Evolutionary conservation across 805 yeast genomes (phyloP), one percentile per base, ranked within the genome.

Genomic region (Monosporozyma aerobia): DNA sequence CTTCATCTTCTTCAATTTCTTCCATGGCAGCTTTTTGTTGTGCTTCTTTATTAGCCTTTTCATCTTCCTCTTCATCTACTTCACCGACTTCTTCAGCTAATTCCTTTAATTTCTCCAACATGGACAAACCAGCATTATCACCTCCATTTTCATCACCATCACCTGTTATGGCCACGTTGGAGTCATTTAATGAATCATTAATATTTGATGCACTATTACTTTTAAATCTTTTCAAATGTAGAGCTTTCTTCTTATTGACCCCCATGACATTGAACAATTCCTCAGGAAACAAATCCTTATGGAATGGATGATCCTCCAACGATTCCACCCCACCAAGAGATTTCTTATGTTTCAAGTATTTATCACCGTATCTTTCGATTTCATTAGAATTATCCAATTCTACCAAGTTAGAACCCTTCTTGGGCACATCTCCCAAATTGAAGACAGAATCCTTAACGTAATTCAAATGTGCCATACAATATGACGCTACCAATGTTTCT

Each of bases 341-440:
- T 61, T 78, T 81, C 52, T 87, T 77, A 59, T 80, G 81, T 64
- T 84, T 84, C 57, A 83, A 73, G 68, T 87, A 90, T 64, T 75
- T 76, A 67, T 90, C 97, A 2, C 95, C 81, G 64, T 88, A 88
- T 60, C 97, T 76, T 63, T 83, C 80, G 44, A 90, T 77, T 1
- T 92, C 90, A 33, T 30, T n/a, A 8, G 50, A 22, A 8, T 45
- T 51, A 64, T 87, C 96, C 51, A 75, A 74, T 2, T 74, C 58
- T 19, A 75, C 76, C n/a, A 47, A 33, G 23, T 16, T 33, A 23
- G 45, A 43, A 11, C 52, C 73, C 72, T 44, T 63, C 76, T 10
- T 48, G 49, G 4, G 53, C 19, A 65, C 62, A 1, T 78, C 68
- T 0, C 89, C 90, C 0, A 89, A 78, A 60, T 73, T 82, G 54